Conservation (phyloP, 2,329 filamentous ascomycete species). For the Cordyceps farinosa region DNA sequence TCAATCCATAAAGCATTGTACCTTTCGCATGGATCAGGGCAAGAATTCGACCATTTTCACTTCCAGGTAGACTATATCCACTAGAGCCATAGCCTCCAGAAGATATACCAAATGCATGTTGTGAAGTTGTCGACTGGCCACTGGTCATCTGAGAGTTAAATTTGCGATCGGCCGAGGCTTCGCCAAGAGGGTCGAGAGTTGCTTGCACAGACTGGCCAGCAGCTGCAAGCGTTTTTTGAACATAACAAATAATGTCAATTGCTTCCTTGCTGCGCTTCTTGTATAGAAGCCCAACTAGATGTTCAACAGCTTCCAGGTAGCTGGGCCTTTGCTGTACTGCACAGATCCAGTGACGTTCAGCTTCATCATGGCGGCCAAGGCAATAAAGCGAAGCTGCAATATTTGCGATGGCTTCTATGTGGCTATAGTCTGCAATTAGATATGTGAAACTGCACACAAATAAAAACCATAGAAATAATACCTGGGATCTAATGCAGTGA, state of each 20-base stretch:
- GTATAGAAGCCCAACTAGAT: conserved; percentile 84
- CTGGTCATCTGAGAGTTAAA: neutral
- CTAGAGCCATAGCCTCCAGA: conserved; percentile 53
- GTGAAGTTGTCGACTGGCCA: conserved; percentile 42
- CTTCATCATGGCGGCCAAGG: conserved; percentile 76
- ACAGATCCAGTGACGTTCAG: conserved; percentile 78
- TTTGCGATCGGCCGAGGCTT: neutral
- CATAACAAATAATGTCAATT: conserved; percentile 78
- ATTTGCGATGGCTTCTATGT: conserved; percentile 92
- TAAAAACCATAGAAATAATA: conserved; percentile 29
- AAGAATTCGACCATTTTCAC: conserved; percentile 88
- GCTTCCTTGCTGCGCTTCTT: conserved; percentile 80
- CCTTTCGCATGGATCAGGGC: conserved; percentile 95
- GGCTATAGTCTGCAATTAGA: conserved; percentile 44
- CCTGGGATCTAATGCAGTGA: conserved; percentile 54
- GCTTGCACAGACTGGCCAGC: neutral
- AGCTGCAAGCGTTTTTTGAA: conserved; percentile 62
- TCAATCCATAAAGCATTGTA: conserved; percentile 93
- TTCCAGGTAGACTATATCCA: conserved; percentile 78
- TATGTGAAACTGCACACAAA: neutral
- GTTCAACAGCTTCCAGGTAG: conserved; percentile 93
- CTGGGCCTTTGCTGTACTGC: conserved; percentile 80
- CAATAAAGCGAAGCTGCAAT: conserved; percentile 85
- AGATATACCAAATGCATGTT: neutral
- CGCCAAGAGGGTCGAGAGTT: neutral